phyloP scores from a whole-genome alignment of 2,329 filamentous ascomycete species.

The Apiospora phragmitis region DNA sequence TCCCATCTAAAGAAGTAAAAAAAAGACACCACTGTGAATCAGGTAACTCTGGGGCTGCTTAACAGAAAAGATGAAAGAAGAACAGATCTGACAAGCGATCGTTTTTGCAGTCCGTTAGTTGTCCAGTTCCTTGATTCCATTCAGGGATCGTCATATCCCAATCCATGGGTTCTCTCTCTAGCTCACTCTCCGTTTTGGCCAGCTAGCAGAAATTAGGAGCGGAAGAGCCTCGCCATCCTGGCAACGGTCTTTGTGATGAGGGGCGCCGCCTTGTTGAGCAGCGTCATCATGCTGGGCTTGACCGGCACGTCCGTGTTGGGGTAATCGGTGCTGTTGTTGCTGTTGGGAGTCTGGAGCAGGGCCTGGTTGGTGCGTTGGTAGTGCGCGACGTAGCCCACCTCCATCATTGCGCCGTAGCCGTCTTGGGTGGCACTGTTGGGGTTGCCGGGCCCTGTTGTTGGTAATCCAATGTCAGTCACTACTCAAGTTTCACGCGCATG shows the following conservation, averaged over 20 bases:
- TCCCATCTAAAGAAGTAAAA: background rate
- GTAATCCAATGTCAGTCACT: background rate
- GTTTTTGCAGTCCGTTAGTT: background rate
- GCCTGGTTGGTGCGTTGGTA: conserved; percentile 17
- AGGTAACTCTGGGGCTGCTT: background rate
- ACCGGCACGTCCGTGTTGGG: background rate
- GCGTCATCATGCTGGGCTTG: background rate
- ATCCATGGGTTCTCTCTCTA: background rate
- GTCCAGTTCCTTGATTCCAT: too few species aligned
- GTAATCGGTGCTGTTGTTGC: background rate
- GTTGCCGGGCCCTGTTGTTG: conserved; percentile 40
- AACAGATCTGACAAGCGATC: background rate
- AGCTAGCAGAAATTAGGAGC: too few species aligned
- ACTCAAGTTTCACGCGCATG: background rate
- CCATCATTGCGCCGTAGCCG: conserved; percentile 51
- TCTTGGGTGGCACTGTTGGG: conserved; percentile 47
- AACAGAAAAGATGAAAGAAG: background rate
- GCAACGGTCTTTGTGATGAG: background rate
- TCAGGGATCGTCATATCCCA: background rate
- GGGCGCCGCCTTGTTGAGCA: background rate
- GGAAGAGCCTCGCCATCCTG: background rate
- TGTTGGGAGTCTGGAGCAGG: background rate
- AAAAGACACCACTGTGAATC: background rate
- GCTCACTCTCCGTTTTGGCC: background rate
- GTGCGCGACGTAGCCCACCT: conserved; percentile 50